Percentiles rank a stretch among this genome's conserved stretches.
These are phyloP conservation scores for Nemania sp. DNA, from an alignment of 2,329 filamentous ascomycete species.

Conservation along the genomic window DNA sequence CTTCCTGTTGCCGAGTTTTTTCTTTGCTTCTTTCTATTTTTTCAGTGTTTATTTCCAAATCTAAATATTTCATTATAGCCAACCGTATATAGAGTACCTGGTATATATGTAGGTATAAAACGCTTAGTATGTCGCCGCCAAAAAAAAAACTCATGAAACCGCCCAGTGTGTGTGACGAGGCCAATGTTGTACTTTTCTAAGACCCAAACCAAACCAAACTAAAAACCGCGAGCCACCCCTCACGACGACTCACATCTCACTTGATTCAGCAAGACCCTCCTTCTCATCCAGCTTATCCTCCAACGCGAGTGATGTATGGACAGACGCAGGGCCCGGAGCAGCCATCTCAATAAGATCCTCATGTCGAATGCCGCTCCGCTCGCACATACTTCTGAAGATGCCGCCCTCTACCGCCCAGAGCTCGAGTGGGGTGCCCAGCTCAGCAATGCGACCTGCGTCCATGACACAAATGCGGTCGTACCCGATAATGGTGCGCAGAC, in stretches of 20 bases:
- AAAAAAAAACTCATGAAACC: too few relatives aligned
- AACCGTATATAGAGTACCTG: too few relatives aligned
- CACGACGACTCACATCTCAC: constrained; percentile 3
- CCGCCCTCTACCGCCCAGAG: constrained; percentile 69
- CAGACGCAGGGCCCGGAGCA: neutral
- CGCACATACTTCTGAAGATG: constrained; percentile 90
- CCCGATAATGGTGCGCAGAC: constrained; percentile 86
- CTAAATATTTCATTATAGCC: too few relatives aligned
- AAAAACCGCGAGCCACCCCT: neutral
- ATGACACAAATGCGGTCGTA: constrained; percentile 98
- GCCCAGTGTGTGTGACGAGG: too few relatives aligned
- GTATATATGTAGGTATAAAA: too few relatives aligned
- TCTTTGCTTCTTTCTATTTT: too few relatives aligned
- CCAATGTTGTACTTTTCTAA: too few relatives aligned
- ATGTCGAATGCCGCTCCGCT: constrained; percentile 74
- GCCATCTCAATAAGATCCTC: constrained; percentile 53
- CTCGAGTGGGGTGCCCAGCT: constrained; percentile 76
- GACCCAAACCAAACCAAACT: too few relatives aligned
- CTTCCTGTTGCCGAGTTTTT: too few relatives aligned
- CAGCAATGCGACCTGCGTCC: constrained; percentile 85
- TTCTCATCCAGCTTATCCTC: constrained; percentile 4
- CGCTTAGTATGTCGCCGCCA: too few relatives aligned
- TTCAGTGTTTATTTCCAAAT: too few relatives aligned
- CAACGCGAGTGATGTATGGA: neutral
- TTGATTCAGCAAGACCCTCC: constrained; percentile 7